Conservation (phyloP, 2,329 filamentous ascomycete species). For the Tolypocladium endophyticum region DNA sequence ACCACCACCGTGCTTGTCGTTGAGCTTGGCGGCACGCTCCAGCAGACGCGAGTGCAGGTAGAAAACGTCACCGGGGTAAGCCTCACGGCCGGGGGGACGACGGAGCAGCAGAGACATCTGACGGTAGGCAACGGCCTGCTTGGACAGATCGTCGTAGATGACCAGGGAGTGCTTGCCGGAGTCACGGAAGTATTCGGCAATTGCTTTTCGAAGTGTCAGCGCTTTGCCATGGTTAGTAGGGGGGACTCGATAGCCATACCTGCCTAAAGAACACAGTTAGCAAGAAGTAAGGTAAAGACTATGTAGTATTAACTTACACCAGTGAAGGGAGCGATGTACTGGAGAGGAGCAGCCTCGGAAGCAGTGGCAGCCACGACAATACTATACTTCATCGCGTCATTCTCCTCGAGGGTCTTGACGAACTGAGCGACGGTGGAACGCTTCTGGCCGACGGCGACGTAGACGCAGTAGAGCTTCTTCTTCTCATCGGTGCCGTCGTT, state of each 20-base stretch:
- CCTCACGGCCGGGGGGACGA: slow-evolving; percentile 97
- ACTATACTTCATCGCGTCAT: slow-evolving; percentile 98
- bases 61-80: slow-evolving; percentile 98
- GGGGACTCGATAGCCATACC: no score
- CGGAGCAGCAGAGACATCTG: slow-evolving; percentile 98
- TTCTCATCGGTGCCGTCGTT: slow-evolving; percentile 77
- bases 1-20: slow-evolving; percentile 85
- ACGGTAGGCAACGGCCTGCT: slow-evolving; percentile 96
- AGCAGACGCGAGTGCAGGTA: slow-evolving; percentile 99
- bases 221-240: no score
- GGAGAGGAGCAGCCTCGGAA: slow-evolving; percentile 89
- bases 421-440: slow-evolving; percentile 98
- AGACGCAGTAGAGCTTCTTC: slow-evolving; percentile 99
- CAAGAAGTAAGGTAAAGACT: no score
- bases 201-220: no score
- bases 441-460: slow-evolving; percentile 99
- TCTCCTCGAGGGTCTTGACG: slow-evolving; percentile 99
- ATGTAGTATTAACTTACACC: no score
- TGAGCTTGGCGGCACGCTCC: slow-evolving; percentile 99
- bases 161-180: slow-evolving; percentile 81
- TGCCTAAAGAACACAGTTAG: no score
- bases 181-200: slow-evolving; percentile 70
- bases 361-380: slow-evolving; percentile 92
- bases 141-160: slow-evolving; percentile 90
- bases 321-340: slow-evolving; percentile 92